Evolutionary conservation across 441 rosid genomes (phyloP).

Genomic region (Mallotus repandus): DNA sequence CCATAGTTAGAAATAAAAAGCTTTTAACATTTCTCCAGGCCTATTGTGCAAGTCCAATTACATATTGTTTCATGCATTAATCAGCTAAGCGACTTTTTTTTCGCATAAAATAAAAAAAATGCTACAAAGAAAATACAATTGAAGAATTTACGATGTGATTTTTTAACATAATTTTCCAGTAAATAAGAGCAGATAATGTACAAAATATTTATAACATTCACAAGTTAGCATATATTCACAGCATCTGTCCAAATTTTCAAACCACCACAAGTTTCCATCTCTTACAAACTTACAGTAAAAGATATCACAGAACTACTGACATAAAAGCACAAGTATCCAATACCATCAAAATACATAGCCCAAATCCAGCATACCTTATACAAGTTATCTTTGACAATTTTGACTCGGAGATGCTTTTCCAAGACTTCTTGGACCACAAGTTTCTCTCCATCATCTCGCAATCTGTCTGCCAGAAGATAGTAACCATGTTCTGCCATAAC

Average conservation of each 20-base stretch:
- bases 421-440: slow-evolving; percentile 75
- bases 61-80: not conserved
- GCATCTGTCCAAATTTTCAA: not conserved
- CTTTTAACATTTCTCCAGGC: not conserved
- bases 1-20: not conserved
- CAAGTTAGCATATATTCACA: not conserved
- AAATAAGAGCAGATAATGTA: not conserved
- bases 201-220: not conserved
- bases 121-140: not conserved
- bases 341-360: slow-evolving; percentile 5
- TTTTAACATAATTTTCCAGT: slow-evolving; percentile 3
- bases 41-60: not conserved
- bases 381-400: slow-evolving; percentile 59
- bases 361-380: slow-evolving; percentile 57
- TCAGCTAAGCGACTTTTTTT: not conserved
- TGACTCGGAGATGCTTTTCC: slow-evolving; percentile 67
- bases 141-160: not conserved
- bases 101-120: not conserved
- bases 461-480: slow-evolving; percentile 92
- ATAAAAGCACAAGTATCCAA: slow-evolving; percentile 1
- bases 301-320: not conserved
- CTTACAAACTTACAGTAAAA: not conserved
- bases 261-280: not conserved
- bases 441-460: slow-evolving; percentile 88
- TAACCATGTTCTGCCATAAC: slow-evolving; percentile 94